phyloP scores from a whole-genome alignment of 345 rosid species.

The Erysimum cheiranthoides region DNA sequence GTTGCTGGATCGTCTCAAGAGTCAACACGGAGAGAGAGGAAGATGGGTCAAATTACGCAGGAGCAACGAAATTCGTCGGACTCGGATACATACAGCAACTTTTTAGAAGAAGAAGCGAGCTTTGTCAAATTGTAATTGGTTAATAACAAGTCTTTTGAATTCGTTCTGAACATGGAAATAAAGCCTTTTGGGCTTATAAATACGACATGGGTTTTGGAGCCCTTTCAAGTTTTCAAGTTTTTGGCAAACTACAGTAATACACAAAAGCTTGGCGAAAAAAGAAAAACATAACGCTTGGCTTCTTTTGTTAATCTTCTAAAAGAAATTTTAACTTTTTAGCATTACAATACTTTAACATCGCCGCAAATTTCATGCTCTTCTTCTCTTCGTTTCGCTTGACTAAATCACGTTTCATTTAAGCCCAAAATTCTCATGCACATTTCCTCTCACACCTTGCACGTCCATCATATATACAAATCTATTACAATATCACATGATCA shows the following conservation, averaged over 20 bases:
- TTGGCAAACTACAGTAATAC: neutral
- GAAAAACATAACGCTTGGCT: neutral
- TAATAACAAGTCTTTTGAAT: neutral
- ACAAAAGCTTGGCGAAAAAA: neutral
- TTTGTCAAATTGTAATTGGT: neutral
- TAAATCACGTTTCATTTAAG: slow-evolving; percentile 34
- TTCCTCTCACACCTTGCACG: slow-evolving; percentile 32
- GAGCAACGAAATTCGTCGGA: slow-evolving; percentile 5
- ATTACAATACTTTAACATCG: neutral
- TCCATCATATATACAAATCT: neutral
- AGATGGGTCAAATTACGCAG: neutral
- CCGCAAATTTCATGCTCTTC: slow-evolving; percentile 28
- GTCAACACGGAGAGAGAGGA: slow-evolving; percentile 35
- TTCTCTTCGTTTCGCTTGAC: slow-evolving; percentile 22
- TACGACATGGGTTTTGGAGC: neutral
- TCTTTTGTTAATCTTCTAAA: slow-evolving; percentile 14
- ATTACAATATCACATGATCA: neutral
- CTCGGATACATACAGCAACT: neutral
- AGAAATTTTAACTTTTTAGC: neutral
- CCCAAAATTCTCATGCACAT: slow-evolving; percentile 37
- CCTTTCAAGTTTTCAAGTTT: neutral
- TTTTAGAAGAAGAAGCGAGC: neutral
- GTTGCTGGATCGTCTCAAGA: slow-evolving; percentile 28
- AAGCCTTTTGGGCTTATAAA: neutral
- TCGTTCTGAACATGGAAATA: neutral